Base-by-base conservation (phyloP, 441 rosid genomes). In the Breynia disticha region DNA sequence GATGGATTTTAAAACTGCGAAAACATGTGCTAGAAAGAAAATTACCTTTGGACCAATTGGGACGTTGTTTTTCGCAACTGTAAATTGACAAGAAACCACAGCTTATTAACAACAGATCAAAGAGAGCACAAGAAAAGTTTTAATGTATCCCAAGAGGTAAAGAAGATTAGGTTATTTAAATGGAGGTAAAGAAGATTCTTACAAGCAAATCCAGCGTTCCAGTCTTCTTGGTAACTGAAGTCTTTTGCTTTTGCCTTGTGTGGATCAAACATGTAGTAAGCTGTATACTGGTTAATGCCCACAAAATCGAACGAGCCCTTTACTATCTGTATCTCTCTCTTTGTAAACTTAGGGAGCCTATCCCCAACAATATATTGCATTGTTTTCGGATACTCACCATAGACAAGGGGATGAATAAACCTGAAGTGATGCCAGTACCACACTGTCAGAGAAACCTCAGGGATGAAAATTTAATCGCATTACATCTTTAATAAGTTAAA, bases 231-330 rank as follows among this genome's bases (percentile, higher is more conserved):
- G 68, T 91, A 91, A 56, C 94, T 74, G 17, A 75, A 45, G 46
- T 61, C 48, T 69, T 76, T 76, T 0, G 81, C 73, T n/a, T 63
- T 72, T 20, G 70, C 37, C 46, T 45, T 72, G 43, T 73, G 77
- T 1, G 94, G 90, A 59, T 77, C 75, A 14, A 66, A 71, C 56
- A 84, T 81, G 71, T 64, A 91, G 74, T 66, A 88, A 52, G 91
- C 75, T 4, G 97, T 91, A 62, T 88, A 91, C 51, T 91, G 97
- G 65, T 91, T 91, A 54, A 91, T 84, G 11, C 97, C 98, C 47
- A 91, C 83, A 28, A 82, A 88, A 67, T 91, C 98, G 10, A 84
- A 72, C 8, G 97, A 84, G 39, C 98, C 95, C 68, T 88, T 84
- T 64, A 91, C 95, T 73, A 82, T 86, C 67, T 82, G 67, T 41